Conservation (phyloP, 2,329 filamentous ascomycete genomes). For the Orbilia oligospora region DNA sequence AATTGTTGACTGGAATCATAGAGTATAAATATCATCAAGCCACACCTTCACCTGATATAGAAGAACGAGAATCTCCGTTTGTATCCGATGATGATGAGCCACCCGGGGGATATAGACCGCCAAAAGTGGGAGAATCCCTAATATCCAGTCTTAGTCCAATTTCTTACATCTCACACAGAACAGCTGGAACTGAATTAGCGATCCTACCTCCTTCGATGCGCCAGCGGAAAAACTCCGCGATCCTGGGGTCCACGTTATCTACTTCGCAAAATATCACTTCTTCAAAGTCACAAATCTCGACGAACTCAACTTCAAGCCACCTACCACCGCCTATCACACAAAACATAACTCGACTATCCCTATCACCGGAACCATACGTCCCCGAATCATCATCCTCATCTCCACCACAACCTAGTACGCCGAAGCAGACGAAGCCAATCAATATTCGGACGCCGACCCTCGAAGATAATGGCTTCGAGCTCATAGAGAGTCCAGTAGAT, state of each 20-base stretch:
- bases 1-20: slow-evolving; percentile 20
- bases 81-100: slow-evolving; percentile 19
- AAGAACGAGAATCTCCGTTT: slow-evolving; percentile 14
- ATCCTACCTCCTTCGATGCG: neutral
- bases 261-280: neutral
- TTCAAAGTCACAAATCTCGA: slow-evolving; percentile 4
- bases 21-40: slow-evolving; percentile 26
- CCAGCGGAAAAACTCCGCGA: neutral
- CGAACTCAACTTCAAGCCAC: neutral
- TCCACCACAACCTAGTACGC: neutral
- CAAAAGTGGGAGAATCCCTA: slow-evolving; percentile 53
- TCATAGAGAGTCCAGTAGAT: slow-evolving; percentile 8
- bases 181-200: slow-evolving; percentile 16
- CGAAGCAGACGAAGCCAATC: neutral
- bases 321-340: neutral
- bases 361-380: slow-evolving; percentile 21
- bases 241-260: slow-evolving; percentile 1
- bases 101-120: neutral
- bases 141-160: slow-evolving; percentile 29
- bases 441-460: slow-evolving; percentile 2
- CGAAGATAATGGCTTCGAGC: slow-evolving; percentile 42
- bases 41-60: slow-evolving; percentile 2
- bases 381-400: slow-evolving; percentile 14
- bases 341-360: neutral
- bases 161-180: slow-evolving; percentile 55